Evolutionary conservation across 1,139 yeast species (phyloP).

Genomic region (Citeromyces hawaiiensis): DNA sequence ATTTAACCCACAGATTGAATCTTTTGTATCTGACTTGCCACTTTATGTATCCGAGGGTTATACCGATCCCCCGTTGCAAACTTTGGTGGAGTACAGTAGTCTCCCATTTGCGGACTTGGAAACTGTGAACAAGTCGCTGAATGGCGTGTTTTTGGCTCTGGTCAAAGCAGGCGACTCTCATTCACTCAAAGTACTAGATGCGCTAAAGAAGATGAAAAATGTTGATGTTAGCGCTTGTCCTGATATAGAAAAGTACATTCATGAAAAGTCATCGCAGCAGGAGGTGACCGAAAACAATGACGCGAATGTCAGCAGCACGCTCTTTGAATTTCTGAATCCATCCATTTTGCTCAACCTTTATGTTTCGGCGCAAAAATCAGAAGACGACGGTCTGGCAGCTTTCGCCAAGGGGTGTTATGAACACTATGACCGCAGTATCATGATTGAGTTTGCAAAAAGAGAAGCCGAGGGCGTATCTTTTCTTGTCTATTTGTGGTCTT

Average conservation of each 20-base stretch:
- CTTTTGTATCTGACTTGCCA: slow-evolving; percentile 18
- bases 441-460: slow-evolving; percentile 9
- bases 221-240: slow-evolving; percentile 13
- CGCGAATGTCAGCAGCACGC: slow-evolving; percentile 5
- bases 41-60: slow-evolving; percentile 15
- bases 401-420: slow-evolving; percentile 16
- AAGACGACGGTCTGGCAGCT: slow-evolving; percentile 5
- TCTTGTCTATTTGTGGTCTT: slow-evolving; percentile 7
- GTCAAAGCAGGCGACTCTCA: slow-evolving; percentile 2
- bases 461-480: slow-evolving; percentile 8
- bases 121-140: slow-evolving; percentile 11
- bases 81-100: slow-evolving; percentile 6
- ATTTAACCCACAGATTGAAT: slow-evolving; percentile 9
- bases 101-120: slow-evolving; percentile 4
- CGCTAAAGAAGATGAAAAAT: slow-evolving; percentile 4
- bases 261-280: slow-evolving; percentile 14
- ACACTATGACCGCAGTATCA: slow-evolving; percentile 12
- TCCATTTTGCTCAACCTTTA: slow-evolving; percentile 19
- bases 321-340: slow-evolving; percentile 19
- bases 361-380: slow-evolving; percentile 9
- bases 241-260: slow-evolving; percentile 16
- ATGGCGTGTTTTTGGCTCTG: slow-evolving; percentile 21
- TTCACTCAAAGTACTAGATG: slow-evolving; percentile 6
- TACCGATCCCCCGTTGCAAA: slow-evolving; percentile 9
- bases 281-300: slow-evolving; percentile 8